Evolutionary conservation across 176 grass and related monocot genomes (phyloP), one percentile per base, ranked within the genome.

Genomic region (Zea mays): DNA sequence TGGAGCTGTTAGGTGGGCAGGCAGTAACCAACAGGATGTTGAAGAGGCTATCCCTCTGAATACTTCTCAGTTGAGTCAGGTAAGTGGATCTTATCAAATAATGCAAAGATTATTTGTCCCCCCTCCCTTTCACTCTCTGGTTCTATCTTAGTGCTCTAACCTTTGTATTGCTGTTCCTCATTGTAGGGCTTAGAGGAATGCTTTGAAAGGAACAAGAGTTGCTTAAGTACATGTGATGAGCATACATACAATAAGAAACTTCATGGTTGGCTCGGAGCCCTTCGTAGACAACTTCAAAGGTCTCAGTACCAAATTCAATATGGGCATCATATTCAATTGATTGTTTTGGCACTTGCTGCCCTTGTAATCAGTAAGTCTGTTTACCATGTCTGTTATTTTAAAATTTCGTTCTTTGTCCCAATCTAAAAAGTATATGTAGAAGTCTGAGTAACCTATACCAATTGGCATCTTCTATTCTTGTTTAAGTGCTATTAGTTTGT

Each of bases 251-350:
- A 94, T 77, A 92, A 92, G 67, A 82, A 92, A 74, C 75, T 94
- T 80, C 90, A 88, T 85, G 85, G 87, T 33, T 94, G 87, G 74
- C 73, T 92, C 85, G 89, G 89, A 78, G 34, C 78, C 56, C 73
- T 98, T 59, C 89, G 67, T 12, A 90, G 89, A 72, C 81, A 83
- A 70, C 67, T 98, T 82, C 89, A 85, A 51, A 90, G 91, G 76
- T 98, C 91, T 16, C 91, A 85, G 0, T 90, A 94, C 82, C 91
- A 90, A 80, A 82, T 94, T 72, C 91, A 65, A 80, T 92, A 94
- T 79, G 81, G 87, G 4, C 78, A 44, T 13, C 82, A 77, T 80
- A 38, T 81, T 82, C 82, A 90, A 70, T 63, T 80, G 16, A 83
- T 71, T 70, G 5, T 88, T n/a, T 78, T 70, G 45, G n/a, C 54